Percentiles rank a stretch among this genome's conserved stretches.
Evolutionary conservation across 140 eudicot species (phyloP).

Genomic region (Anethum foeniculum): DNA sequence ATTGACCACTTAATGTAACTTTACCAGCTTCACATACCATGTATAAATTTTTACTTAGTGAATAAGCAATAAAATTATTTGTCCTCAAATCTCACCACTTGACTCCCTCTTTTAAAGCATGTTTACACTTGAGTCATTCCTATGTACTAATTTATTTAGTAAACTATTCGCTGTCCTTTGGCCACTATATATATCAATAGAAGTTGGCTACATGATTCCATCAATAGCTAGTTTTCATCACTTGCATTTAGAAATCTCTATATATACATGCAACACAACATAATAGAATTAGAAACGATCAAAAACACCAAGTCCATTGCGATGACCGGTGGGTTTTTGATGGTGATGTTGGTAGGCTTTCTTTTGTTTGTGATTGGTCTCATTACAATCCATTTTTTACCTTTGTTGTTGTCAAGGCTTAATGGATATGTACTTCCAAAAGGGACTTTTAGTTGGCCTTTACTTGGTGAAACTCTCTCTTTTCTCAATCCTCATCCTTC

Average conservation of each 20-base stretch:
- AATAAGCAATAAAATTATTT: not conserved
- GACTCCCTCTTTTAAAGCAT: not conserved
- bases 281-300: not conserved
- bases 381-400: conserved; percentile 56
- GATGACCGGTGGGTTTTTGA: conserved; percentile 13
- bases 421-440: conserved; percentile 37
- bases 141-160: not conserved
- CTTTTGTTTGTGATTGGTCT: conserved; percentile 35
- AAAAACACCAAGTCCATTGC: not conserved
- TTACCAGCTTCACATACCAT: no score
- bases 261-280: not conserved
- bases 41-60: not conserved
- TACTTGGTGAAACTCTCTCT: conserved; percentile 71
- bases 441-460: conserved; percentile 73
- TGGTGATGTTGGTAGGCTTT: conserved; percentile 24
- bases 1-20: not conserved
- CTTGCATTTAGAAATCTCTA: not conserved
- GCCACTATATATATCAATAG: not conserved
- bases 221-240: not conserved
- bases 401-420: conserved; percentile 38
- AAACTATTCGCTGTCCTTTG: no score
- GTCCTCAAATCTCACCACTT: not conserved
- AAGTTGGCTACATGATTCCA: not conserved
- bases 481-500: conserved; percentile 76
- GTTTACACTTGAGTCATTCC: not conserved